phyloP scores from a whole-genome alignment of 2,329 filamentous ascomycete species.

The Trichoderma sp. region DNA sequence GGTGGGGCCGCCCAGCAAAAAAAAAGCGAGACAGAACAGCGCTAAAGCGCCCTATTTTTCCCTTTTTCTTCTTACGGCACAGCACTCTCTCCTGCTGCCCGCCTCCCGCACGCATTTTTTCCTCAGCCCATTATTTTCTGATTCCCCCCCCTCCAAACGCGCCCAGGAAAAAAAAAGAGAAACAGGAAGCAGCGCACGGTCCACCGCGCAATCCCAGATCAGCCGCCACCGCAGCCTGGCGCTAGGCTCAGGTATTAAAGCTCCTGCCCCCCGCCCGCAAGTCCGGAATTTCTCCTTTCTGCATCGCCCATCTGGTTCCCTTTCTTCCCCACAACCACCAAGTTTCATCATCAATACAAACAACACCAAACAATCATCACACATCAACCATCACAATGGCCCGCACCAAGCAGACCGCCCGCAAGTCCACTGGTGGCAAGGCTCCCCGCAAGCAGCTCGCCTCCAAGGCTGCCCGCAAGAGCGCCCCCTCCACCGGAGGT shows the following conservation, averaged over 20 bases:
- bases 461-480: constrained; percentile 99
- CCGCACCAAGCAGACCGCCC: constrained; percentile 68
- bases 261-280: constrained; percentile 47
- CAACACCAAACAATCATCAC: constrained; percentile 35
- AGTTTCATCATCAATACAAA: constrained; percentile 37
- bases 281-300: constrained; percentile 44
- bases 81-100: not conserved
- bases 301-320: constrained; percentile 44
- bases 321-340: constrained; percentile 33
- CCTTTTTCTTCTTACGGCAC: not conserved
- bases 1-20: too few relatives aligned
- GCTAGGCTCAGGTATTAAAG: constrained; percentile 47
- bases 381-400: constrained; percentile 56
- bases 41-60: not conserved
- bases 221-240: constrained; percentile 40
- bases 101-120: not conserved
- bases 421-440: constrained; percentile 80
- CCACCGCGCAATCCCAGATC: constrained; percentile 40
- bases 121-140: constrained; percentile 5
- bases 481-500: constrained; percentile 92
- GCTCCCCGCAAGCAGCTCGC: constrained; percentile 93
- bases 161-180: constrained; percentile 24
- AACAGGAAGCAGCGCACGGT: constrained; percentile 28
- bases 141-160: constrained; percentile 28
- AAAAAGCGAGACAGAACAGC: too few relatives aligned